Evolutionary conservation across 2,329 filamentous ascomycete genomes (phyloP).

Genomic region (Delphinella strobiligena): DNA sequence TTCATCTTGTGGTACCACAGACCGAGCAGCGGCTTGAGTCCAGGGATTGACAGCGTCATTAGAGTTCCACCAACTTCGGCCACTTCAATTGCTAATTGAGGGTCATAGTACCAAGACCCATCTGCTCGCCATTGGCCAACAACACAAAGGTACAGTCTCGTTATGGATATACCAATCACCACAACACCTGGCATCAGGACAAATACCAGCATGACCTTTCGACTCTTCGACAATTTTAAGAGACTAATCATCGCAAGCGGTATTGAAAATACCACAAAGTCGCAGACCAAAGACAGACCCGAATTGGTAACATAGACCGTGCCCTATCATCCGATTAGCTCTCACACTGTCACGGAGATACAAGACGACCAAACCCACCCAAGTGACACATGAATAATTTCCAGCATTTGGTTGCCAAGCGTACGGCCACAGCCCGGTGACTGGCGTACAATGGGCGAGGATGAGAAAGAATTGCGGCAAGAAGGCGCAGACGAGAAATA

Average conservation of each 20-base stretch:
- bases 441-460: conserved; percentile 40
- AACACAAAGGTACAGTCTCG: conserved; percentile 37
- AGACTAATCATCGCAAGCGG: conserved; percentile 36
- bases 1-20: conserved; percentile 4
- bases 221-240: conserved; percentile 31
- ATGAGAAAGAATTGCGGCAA: conserved; percentile 39
- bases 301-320: conserved; percentile 40
- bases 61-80: conserved; percentile 40
- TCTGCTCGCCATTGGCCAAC: conserved; percentile 33
- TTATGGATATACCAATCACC: conserved; percentile 37
- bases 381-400: conserved; percentile 35
- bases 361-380: conserved; percentile 25
- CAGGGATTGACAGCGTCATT: conserved; percentile 39
- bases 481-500: conserved; percentile 30
- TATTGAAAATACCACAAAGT: conserved; percentile 39
- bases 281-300: conserved; percentile 36
- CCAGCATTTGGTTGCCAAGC: conserved; percentile 30
- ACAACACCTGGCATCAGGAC: conserved; percentile 39
- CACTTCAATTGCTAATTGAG: conserved; percentile 38
- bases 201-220: conserved; percentile 36
- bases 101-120: conserved; percentile 40
- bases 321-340: neutral
- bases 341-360: too few species aligned
- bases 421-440: conserved; percentile 42
- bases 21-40: conserved; percentile 31